Evolutionary conservation across 768 basidiomycete genomes (phyloP), one percentile per base, ranked within the genome.

Genomic region (Agrocybe praecox): DNA sequence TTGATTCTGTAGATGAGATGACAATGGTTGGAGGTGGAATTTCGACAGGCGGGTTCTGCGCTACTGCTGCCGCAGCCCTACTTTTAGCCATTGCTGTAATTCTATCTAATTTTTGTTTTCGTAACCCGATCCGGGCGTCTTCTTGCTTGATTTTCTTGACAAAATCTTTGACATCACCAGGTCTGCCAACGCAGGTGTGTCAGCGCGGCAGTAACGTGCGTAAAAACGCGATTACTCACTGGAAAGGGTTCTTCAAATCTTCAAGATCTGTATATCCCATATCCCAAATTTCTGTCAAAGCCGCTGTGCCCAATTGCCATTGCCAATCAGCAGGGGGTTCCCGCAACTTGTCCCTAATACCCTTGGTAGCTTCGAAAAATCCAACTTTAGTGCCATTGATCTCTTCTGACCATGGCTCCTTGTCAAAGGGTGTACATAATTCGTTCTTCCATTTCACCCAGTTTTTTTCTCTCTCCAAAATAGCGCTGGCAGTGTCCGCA

Each of bases 371-470:
- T 62, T 87, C 85, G 62, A 89, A 81, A 34, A 92, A 66, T 14
- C 82, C 83, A 21, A 83, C 76, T 51, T 77, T 80, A 63, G 72
- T 69, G 3, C 76, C 82, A 50, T 80, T 74, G 26, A 85, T 59
- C 49, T 81, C 78, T 43, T 72, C 69, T 11, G 72, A 74, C 82
- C 87, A 85, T 6, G 89, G 78, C 36, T 86, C 85, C 62, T 86
- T 87, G 67, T 92, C 90, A 65, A 95, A 94, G 2, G 88, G 83
- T 15, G 83, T 75, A 67, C 93, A 95, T 2, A 89, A 70, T 42
- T 90, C 87, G 60, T 90, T 90, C 74, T 95, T 95, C 93, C 92
- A 95, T 60, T 82, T 84, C 3, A 92, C 85, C 94, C 94, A 96
- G 65, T 93, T 94, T 68, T 85, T 87, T 72, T 96, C 94, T 49